These are phyloP conservation scores for Mycena sanguinolenta DNA, from an alignment of 768 basidiomycete genomes.

Conservation along the genomic window DNA sequence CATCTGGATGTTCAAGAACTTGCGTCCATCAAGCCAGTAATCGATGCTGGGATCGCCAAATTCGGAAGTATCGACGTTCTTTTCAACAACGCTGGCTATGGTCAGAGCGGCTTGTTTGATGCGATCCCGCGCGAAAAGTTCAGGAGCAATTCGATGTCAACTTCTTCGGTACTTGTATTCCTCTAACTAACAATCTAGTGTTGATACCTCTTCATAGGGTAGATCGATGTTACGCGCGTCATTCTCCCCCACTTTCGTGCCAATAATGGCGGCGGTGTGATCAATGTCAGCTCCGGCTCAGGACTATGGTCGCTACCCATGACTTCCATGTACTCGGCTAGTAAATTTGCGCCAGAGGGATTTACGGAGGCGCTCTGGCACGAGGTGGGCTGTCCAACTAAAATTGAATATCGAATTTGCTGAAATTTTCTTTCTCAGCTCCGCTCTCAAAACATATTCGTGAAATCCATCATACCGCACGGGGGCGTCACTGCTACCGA, in stretches of 20 bases:
- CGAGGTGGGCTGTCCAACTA: constrained; percentile 2
- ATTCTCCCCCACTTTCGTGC: constrained; percentile 40
- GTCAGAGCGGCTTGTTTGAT: constrained; percentile 39
- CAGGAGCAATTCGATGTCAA: constrained; percentile 42
- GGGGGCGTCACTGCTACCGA: constrained; percentile 37
- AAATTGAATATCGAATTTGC: neutral
- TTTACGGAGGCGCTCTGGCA: constrained; percentile 41
- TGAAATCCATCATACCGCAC: constrained; percentile 39
- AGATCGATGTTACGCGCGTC: constrained; percentile 40
- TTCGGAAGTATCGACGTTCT: constrained; percentile 37
- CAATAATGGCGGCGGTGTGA: constrained; percentile 35
- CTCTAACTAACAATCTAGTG: neutral
- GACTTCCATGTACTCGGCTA: constrained; percentile 38
- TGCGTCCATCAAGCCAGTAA: constrained; percentile 32
- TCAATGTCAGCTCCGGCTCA: constrained; percentile 41
- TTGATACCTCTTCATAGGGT: constrained; percentile 14
- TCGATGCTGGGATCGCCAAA: constrained; percentile 27
- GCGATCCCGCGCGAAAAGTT: constrained; percentile 36
- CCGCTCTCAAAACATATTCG: constrained; percentile 40
- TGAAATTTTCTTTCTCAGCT: constrained; percentile 12
- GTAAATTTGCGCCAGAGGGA: constrained; percentile 42
- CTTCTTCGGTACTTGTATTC: constrained; percentile 1
- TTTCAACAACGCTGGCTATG: constrained; percentile 42
- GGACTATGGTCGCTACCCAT: constrained; percentile 37
- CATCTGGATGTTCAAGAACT: constrained; percentile 37